Base-by-base conservation (phyloP, 75 land plant species). In the Sequoiadendron giganteum region DNA sequence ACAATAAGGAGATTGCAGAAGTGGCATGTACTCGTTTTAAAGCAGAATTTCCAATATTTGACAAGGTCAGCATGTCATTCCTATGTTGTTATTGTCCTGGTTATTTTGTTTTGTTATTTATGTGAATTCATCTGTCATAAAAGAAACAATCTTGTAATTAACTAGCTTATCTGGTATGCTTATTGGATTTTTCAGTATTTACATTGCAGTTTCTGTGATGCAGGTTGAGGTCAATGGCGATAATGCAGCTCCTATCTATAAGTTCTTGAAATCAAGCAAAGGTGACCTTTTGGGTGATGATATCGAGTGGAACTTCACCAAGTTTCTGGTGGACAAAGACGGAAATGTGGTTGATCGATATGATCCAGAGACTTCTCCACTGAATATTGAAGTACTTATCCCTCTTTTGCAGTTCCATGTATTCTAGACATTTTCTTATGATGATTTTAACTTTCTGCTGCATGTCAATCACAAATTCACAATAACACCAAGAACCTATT, bases 261-360 rank as follows among this genome's bases (percentile, higher is more conserved):
- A 91, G 87, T 93, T 89, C 86, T 86, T 95, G 58, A 95, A 95
- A 58, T 83, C 93, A 32, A 77, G 90, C 42, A 93, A 93, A 79
- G 96, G 93, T 18, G 97, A 96, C n/a, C 65, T 92, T 10, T 82
- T 94, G 39, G 91, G 93, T 18, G 94, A 96, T 77, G 89, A 85
- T 68, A 96, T 96, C 88, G 95, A 96, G 84, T 96, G 98, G 98
- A 96, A 95, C 85, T 96, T 96, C 90, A 91, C 96, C 47, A 96
- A 96, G 87, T 96, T 96, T 90, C 77, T 96, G 54, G 93, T 94
- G 10, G 89, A 92, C 89, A 95, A 92, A 89, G 93, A 95, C 88
- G 97, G 97, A 18, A 92, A 92, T 38, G 96, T 96, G n/a, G 92
- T 96, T 8, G 91, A 92, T 54, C 86, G 94, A 90, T 96, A 93